Base-by-base conservation (phyloP, 371 early-diverging fungal species). In the Mucor plumbeus region DNA sequence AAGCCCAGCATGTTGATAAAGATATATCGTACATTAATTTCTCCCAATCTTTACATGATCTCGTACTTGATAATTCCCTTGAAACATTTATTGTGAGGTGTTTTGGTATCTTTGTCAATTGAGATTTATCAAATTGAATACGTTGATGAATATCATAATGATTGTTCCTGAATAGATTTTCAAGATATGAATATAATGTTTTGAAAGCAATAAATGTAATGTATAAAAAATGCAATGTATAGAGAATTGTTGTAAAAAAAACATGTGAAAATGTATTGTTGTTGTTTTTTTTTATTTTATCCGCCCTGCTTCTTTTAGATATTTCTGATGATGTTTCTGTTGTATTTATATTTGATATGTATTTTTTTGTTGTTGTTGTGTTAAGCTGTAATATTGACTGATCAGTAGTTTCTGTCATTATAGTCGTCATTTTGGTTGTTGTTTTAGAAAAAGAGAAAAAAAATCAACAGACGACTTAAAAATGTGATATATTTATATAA, bases 41-140 rank as follows among this genome's bases (percentile, higher is more conserved):
- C 19, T 77, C 61, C 80, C 84, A 81, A 39, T 76, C 73, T n/a
- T 67, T 15, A 13, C 38, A 39, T 4, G 68, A 58, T 38, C 83
- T 74, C 31, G 71, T 70, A 17, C 63, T 61, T 5, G 55, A 41
- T 40, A 77, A 65, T 65, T 84, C 84, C 26, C 68, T 53, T 10
- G 81, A 78, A 11, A 84, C 57, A 64, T 59, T 57, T 31, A 84
- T 63, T 19, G 78, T 65, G 8, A 84, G 62, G 59, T 84, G 84
- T 2, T 64, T 58, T 48, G 84, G 84, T 53, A 84, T 75, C 61
- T 84, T 84, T 47, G 75, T 79, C 33, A 84, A 69, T 35, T 62
- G 75, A 9, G 55, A 21, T 55, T 69, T 75, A 44, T 81, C 84
- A n/a, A 54, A 35, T 13, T 65, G 60, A 39, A 79, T 77, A 7